Evolutionary conservation across 345 rosid genomes (phyloP).

Genomic region (Gossypium herbaceum): DNA sequence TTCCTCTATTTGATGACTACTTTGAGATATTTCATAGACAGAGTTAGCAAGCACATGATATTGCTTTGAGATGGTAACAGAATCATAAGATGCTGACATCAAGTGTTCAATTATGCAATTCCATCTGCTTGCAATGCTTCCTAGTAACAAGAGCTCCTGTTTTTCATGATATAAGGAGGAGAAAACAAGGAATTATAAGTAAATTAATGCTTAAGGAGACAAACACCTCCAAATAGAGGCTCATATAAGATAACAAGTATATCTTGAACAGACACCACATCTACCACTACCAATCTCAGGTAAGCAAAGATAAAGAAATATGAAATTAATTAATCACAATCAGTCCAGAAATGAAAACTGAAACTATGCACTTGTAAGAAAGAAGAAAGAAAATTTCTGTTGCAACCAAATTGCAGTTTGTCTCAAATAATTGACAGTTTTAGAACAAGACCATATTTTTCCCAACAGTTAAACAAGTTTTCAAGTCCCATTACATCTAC

Average conservation of each 20-base stretch:
- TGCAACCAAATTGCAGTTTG: not conserved
- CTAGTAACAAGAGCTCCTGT: slow-evolving; percentile 78
- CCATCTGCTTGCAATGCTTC: slow-evolving; percentile 63
- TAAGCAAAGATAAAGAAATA: not conserved
- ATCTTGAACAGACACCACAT: not conserved
- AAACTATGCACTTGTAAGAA: not conserved
- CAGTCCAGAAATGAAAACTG: not conserved
- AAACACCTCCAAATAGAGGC: not conserved
- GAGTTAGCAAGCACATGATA: slow-evolving; percentile 47
- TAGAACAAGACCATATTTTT: not conserved
- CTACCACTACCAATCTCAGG: not conserved
- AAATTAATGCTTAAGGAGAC: not conserved
- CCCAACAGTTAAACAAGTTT: not conserved
- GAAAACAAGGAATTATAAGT: not conserved
- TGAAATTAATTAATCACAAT: not conserved
- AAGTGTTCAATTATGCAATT: slow-evolving; percentile 45
- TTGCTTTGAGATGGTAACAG: slow-evolving; percentile 49
- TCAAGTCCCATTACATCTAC: not conserved
- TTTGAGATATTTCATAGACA: slow-evolving; percentile 37
- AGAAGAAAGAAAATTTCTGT: not conserved
- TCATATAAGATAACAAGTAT: not conserved
- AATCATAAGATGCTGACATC: slow-evolving; percentile 49
- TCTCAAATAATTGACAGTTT: not conserved
- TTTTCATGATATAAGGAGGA: slow-evolving; percentile 18
- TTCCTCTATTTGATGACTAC: slow-evolving; percentile 32